A percentile compares a stretch with the other conserved stretches of the same genome.
These are phyloP conservation scores for Thyridium curvatum DNA, from an alignment of 2,329 filamentous ascomycete species.

Conservation along the genomic window DNA sequence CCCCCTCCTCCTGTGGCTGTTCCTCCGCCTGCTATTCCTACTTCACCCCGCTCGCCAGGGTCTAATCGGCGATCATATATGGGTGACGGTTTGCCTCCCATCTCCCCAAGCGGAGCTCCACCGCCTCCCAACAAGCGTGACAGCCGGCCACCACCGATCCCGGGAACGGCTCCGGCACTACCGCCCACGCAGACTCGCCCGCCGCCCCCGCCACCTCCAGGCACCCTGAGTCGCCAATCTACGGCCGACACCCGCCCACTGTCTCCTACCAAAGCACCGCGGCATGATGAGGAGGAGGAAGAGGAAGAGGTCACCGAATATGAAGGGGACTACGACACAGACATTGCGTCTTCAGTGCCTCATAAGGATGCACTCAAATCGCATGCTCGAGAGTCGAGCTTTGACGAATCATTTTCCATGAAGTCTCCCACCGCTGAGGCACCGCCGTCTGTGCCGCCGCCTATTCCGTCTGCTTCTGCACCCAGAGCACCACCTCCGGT, in stretches of 20 bases:
- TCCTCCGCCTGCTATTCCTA: constrained; percentile 27
- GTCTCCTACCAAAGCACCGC: constrained; percentile 33
- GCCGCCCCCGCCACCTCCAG: constrained; percentile 61
- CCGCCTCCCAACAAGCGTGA: constrained; percentile 43
- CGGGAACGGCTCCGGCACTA: constrained; percentile 40
- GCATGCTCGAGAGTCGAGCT: constrained; percentile 69
- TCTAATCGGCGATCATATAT: constrained; percentile 27
- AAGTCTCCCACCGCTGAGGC: constrained; percentile 43
- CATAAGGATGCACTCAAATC: constrained; percentile 90
- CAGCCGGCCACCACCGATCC: constrained; percentile 56
- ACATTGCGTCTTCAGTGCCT: constrained; percentile 88
- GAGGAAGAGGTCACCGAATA: constrained; percentile 87
- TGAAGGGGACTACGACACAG: constrained; percentile 96
- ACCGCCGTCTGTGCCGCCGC: constrained; percentile 37
- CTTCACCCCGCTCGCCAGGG: constrained; percentile 25
- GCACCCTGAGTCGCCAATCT: constrained; percentile 47
- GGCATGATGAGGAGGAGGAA: constrained; percentile 52
- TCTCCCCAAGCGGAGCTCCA: constrained; percentile 25
- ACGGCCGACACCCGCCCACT: constrained; percentile 47
- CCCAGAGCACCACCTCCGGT: constrained; percentile 61
- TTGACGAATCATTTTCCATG: constrained; percentile 63
- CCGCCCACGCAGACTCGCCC: constrained; percentile 50
- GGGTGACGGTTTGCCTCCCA: constrained; percentile 26
- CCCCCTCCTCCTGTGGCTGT: constrained; percentile 42
- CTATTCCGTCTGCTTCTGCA: constrained; percentile 44